Evolutionary conservation across 306 rosid genomes (phyloP).

Genomic region (Adenanthera pavonina): DNA sequence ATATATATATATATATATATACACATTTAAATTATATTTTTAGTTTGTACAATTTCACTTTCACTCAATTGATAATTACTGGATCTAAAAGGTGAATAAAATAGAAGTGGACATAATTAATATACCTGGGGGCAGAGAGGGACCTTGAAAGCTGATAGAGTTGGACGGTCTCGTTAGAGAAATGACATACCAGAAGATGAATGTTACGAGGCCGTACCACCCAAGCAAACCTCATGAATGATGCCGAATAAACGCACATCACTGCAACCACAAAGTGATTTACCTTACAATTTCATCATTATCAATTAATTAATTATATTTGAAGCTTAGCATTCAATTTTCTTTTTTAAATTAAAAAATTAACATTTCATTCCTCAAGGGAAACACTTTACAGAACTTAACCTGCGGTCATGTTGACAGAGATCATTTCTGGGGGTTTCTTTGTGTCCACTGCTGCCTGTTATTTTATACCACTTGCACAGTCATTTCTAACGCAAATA

Average conservation of each 20-base stretch:
- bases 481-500: neutral
- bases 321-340: neutral
- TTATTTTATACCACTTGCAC: neutral
- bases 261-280: constrained; percentile 18
- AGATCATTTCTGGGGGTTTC: constrained; percentile 65
- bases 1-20: too few relatives aligned
- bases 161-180: constrained; percentile 50
- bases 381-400: neutral
- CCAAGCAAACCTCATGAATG: constrained; percentile 58
- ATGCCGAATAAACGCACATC: constrained; percentile 51
- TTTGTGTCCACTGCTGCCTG: constrained; percentile 63
- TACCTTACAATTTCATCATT: neutral
- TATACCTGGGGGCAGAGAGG: constrained; percentile 43
- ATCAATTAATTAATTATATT: neutral
- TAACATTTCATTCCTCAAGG: neutral
- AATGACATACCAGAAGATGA: constrained; percentile 50
- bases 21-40: too few relatives aligned
- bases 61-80: too few relatives aligned
- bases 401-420: constrained; percentile 67
- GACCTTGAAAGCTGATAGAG: constrained; percentile 52
- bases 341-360: neutral
- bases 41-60: neutral
- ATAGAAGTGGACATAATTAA: too few relatives aligned
- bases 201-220: constrained; percentile 51
- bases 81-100: too few relatives aligned